Evolutionary conservation across 2,329 filamentous ascomycete genomes (phyloP).

Genomic region (Cercospora sesami): DNA sequence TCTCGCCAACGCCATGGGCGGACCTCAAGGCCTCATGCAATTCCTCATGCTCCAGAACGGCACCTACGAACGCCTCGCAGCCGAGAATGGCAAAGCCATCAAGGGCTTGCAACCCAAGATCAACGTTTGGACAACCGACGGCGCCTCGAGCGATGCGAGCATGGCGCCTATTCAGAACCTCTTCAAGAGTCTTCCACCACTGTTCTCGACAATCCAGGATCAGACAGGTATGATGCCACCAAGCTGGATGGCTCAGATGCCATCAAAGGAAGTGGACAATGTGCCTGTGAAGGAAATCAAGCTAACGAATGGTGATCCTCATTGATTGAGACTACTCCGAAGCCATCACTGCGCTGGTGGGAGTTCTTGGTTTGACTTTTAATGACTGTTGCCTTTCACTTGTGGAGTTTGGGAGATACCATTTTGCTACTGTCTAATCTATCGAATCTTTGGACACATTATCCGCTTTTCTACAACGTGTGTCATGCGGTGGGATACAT

Average conservation of each 20-base stretch:
- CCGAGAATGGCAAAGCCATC: conserved; percentile 74
- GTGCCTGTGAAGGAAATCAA: not conserved
- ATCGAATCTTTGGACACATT: not conserved
- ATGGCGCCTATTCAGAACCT: conserved; percentile 64
- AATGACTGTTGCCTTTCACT: not conserved
- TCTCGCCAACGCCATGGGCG: conserved; percentile 71
- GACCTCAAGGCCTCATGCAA: conserved; percentile 74
- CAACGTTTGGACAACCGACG: conserved; percentile 78
- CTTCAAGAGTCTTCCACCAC: conserved; percentile 79
- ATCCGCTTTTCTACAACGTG: not conserved
- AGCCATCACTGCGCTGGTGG: too few relatives aligned
- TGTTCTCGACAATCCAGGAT: conserved; percentile 82
- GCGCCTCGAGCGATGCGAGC: conserved; percentile 54
- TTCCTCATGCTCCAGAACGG: conserved; percentile 86
- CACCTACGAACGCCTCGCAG: conserved; percentile 73
- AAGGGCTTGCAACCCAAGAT: conserved; percentile 83
- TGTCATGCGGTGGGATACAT: too few relatives aligned
- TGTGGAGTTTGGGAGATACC: not conserved
- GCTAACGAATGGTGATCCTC: not conserved
- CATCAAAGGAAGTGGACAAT: conserved; percentile 28
- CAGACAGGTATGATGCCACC: conserved; percentile 83
- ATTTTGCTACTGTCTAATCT: not conserved
- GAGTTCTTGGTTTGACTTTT: too few relatives aligned
- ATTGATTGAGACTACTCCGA: too few relatives aligned
- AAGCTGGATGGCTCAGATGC: conserved; percentile 64